Conservation (phyloP, 768 basidiomycete species). For the Russula sp. region DNA sequence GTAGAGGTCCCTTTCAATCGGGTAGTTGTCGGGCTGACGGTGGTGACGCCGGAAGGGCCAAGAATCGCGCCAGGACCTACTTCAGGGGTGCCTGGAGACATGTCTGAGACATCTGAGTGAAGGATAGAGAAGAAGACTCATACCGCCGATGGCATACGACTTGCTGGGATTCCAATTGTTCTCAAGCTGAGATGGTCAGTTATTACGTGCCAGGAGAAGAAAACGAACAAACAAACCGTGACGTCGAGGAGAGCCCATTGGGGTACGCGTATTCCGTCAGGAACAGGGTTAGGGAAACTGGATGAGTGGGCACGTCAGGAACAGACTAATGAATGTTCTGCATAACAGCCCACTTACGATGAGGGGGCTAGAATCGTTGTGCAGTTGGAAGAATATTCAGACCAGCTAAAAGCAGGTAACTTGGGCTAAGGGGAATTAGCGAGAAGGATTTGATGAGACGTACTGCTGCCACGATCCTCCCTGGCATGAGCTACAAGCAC, state of each 20-base stretch:
- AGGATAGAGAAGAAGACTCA: background rate
- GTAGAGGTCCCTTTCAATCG: background rate
- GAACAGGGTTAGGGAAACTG: constrained; percentile 13
- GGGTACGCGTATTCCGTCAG: background rate
- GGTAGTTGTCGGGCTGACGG: background rate
- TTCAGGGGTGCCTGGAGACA: background rate
- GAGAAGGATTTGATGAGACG: background rate
- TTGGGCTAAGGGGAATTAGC: background rate
- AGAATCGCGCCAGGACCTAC: background rate
- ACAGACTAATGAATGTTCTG: background rate
- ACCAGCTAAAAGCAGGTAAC: background rate
- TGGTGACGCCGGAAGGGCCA: background rate
- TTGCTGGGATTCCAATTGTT: background rate
- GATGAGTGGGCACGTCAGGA: background rate
- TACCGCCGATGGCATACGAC: background rate
- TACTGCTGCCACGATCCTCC: background rate
- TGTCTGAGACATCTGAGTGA: background rate
- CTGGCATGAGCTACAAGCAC: constrained; percentile 15
- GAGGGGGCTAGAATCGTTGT: background rate
- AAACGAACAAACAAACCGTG: background rate
- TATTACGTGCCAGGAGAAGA: background rate
- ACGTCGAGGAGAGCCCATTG: constrained; percentile 4
- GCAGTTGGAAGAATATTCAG: background rate
- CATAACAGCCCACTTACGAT: background rate
- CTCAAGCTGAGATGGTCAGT: background rate